A percentile compares a stretch with the other conserved stretches of the same genome.
Evolutionary conservation across 345 rosid genomes (phyloP).

Genomic region (Sonneratia alba): DNA sequence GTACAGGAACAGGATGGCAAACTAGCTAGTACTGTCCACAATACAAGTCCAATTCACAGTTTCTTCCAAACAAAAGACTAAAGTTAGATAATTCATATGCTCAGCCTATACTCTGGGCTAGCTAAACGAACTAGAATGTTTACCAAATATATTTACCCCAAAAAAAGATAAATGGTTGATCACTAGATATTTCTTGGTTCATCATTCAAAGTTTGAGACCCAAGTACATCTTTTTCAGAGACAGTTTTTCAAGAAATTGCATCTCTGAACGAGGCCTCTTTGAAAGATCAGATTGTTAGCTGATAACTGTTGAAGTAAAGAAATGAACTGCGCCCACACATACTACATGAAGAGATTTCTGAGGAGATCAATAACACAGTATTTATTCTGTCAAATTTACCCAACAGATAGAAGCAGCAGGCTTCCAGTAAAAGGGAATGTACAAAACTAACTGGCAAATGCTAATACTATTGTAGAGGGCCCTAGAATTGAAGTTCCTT

Average conservation of each 20-base stretch:
- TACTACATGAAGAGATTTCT: neutral
- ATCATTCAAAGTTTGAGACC: neutral
- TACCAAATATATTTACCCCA: neutral
- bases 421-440: neutral
- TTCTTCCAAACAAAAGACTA: neutral
- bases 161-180: neutral
- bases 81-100: neutral
- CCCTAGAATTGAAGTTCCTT: neutral
- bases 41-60: neutral
- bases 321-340: neutral
- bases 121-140: neutral
- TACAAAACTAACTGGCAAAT: neutral
- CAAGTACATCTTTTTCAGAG: neutral
- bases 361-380: neutral
- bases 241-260: neutral
- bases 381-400: neutral
- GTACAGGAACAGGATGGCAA: neutral
- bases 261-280: neutral
- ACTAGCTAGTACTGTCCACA: neutral
- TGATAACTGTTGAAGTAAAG: neutral
- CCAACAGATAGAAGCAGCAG: neutral
- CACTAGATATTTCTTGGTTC: neutral
- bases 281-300: neutral
- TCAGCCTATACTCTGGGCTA: neutral
- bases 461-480: neutral